A percentile compares a stretch with the other conserved stretches of the same genome.
These are phyloP conservation scores for Hypoxylon cercidicola DNA, from an alignment of 495 filamentous ascomycete species.

Conservation along the genomic window DNA sequence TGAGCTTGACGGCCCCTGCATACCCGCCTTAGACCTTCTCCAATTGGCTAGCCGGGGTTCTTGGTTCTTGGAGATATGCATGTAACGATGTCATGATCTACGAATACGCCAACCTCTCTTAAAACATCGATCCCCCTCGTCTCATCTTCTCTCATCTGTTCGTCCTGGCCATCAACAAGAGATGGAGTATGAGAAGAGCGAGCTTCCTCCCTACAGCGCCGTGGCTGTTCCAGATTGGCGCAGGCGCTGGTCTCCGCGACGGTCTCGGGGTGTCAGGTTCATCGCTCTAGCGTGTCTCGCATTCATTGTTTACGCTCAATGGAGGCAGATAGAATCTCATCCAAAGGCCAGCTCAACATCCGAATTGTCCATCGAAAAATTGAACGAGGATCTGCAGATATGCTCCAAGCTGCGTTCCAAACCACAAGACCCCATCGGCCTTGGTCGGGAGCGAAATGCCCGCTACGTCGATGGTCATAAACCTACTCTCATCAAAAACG, in stretches of 20 bases:
- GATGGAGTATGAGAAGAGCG: constrained; percentile 39
- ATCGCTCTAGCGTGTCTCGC: constrained; percentile 50
- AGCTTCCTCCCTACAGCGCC: constrained; percentile 47
- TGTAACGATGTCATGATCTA: constrained; percentile 9
- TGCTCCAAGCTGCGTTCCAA: constrained; percentile 54
- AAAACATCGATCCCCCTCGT: background rate
- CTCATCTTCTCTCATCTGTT: background rate
- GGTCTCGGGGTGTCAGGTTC: constrained; percentile 48
- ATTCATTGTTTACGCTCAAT: constrained; percentile 61
- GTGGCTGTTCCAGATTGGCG: constrained; percentile 35
- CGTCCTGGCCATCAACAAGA: constrained; percentile 3
- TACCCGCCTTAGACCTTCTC: constrained; percentile 14
- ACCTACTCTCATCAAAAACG: constrained; percentile 63
- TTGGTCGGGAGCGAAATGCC: constrained; percentile 58
- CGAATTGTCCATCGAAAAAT: constrained; percentile 50
- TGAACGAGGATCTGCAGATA: constrained; percentile 51
- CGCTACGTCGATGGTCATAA: constrained; percentile 58
- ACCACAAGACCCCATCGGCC: constrained; percentile 56
- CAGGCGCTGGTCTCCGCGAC: constrained; percentile 42
- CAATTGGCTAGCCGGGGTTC: constrained; percentile 29
- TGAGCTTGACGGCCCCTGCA: constrained; percentile 6
- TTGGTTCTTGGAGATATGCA: background rate
- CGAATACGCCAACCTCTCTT: constrained; percentile 35
- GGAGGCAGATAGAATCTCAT: constrained; percentile 52
- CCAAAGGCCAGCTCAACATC: constrained; percentile 38